Conservation (phyloP, 2,329 filamentous ascomycete genomes). For the Fusarium equiseti region DNA sequence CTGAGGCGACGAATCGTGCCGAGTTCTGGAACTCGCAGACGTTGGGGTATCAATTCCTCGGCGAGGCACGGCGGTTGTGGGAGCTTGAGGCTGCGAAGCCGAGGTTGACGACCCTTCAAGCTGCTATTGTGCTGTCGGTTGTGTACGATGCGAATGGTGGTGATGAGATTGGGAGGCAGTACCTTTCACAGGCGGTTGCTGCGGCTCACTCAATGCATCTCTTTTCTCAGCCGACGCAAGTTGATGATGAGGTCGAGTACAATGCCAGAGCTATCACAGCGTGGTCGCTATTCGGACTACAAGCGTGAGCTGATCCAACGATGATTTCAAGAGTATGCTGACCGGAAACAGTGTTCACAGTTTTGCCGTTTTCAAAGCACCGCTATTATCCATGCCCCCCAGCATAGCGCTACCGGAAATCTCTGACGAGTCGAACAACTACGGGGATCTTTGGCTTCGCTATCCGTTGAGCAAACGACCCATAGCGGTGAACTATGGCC, state of each 20-base stretch:
- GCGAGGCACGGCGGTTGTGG: conserved; percentile 5
- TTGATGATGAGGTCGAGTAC: not conserved
- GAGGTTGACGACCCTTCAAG: not conserved
- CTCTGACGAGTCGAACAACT: not conserved
- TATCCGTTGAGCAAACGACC: not conserved
- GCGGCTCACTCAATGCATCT: not conserved
- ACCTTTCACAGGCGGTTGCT: not conserved
- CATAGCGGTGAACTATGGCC: not conserved
- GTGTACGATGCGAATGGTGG: not conserved
- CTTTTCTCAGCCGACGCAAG: not conserved
- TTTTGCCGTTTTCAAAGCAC: not conserved
- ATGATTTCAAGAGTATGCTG: rapidly evolving
- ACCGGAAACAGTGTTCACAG: not conserved
- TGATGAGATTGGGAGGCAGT: not conserved
- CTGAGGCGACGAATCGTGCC: not conserved
- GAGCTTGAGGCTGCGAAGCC: not conserved
- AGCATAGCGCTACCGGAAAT: rapidly evolving
- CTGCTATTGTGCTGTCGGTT: not conserved
- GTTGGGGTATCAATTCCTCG: not conserved
- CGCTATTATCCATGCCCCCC: not conserved
- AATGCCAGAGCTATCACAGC: not conserved
- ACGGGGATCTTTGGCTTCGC: not conserved
- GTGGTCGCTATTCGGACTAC: not conserved
- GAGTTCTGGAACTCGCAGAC: conserved; percentile 5
- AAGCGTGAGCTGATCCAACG: not conserved